These are phyloP conservation scores for Stephania cephalantha DNA, from an alignment of 164 flowering plant species.

Conservation along the genomic window DNA sequence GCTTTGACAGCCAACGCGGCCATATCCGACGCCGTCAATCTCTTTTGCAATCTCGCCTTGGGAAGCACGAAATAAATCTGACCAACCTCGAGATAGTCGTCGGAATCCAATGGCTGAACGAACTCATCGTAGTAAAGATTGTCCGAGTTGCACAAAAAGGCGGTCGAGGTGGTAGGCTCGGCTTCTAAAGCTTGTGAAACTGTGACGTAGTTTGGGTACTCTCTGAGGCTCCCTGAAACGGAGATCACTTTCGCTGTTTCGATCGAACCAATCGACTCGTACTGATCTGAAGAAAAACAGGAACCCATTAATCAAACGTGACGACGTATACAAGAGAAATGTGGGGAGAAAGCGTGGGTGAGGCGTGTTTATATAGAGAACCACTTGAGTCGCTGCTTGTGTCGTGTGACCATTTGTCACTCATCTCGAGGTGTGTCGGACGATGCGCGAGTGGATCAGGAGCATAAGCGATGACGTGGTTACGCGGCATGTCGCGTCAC, in stretches of 20 bases:
- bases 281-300: slow-evolving; percentile 16
- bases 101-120: slow-evolving; percentile 33
- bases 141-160: slow-evolving; percentile 49
- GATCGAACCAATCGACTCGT: neutral
- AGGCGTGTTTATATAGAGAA: too few species aligned
- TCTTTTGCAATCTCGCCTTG: slow-evolving; percentile 24
- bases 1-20: slow-evolving; percentile 67
- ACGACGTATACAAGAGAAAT: too few species aligned
- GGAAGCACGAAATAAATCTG: slow-evolving; percentile 59
- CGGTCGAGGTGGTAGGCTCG: neutral
- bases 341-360: too few species aligned
- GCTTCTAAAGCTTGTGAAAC: slow-evolving; percentile 34
- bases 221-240: slow-evolving; percentile 28
- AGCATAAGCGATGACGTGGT: too few species aligned
- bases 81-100: slow-evolving; percentile 23
- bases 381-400: too few species aligned
- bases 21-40: slow-evolving; percentile 48
- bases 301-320: slow-evolving; percentile 17
- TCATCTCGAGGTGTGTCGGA: too few species aligned
- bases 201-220: slow-evolving; percentile 23
- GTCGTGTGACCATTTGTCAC: too few species aligned
- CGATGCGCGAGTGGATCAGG: too few species aligned
- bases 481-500: too few species aligned
- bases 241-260: slow-evolving; percentile 30
- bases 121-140: slow-evolving; percentile 34